Percentiles rank a stretch among this genome's conserved stretches.
phyloP scores from a whole-genome alignment of 345 rosid genomes.

The Syzygium grande region DNA sequence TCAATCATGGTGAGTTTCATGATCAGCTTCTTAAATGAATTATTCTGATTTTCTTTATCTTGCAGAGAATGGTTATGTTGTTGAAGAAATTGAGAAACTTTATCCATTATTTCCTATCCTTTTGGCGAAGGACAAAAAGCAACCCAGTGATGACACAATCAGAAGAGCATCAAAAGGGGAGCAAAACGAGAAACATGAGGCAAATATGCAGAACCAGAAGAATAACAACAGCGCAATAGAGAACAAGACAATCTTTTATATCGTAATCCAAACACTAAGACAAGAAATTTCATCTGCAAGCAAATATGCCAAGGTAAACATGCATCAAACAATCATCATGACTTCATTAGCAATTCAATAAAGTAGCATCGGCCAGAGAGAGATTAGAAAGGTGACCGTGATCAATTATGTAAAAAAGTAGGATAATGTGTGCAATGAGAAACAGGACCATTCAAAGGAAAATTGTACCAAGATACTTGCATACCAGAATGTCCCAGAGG shows the following conservation, averaged over 20 bases:
- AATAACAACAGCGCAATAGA: neutral
- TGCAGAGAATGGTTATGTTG: neutral
- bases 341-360: neutral
- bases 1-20: neutral
- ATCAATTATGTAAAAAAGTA: neutral
- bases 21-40: neutral
- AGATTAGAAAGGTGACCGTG: neutral
- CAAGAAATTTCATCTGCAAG: neutral
- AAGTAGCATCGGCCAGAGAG: neutral
- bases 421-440: neutral
- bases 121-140: neutral
- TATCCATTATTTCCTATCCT: neutral
- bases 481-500: slow-evolving; percentile 76
- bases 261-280: neutral
- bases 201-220: neutral
- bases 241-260: neutral
- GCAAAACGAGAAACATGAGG: neutral
- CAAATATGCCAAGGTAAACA: neutral
- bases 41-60: neutral
- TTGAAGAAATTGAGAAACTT: neutral
- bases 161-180: neutral
- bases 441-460: neutral
- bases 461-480: neutral
- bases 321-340: neutral
- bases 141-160: neutral